These are phyloP conservation scores for Zizania palustris DNA, from an alignment of 202 grass and related monocot species.

Conservation along the genomic window DNA sequence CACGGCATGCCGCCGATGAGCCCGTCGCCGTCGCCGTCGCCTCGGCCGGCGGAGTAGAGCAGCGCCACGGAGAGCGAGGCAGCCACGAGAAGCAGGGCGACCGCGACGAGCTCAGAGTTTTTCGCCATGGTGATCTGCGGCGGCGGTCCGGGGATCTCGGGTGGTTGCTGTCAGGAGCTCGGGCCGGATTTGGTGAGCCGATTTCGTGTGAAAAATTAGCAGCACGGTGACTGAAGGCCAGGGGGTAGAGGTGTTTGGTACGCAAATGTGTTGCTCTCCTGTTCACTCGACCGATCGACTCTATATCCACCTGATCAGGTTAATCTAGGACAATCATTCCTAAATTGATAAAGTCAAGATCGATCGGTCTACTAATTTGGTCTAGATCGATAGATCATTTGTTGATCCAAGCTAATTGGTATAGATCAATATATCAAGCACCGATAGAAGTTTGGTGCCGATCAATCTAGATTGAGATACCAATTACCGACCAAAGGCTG, in stretches of 20 bases:
- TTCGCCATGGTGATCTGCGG: constrained; percentile 28
- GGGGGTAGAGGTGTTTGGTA: constrained; percentile 9
- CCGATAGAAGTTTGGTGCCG: too few relatives aligned
- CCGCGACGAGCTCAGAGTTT: not conserved
- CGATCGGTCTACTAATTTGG: too few relatives aligned
- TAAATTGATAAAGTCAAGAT: too few relatives aligned
- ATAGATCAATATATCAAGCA: too few relatives aligned
- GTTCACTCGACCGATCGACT: too few relatives aligned
- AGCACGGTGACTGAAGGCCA: constrained; percentile 14
- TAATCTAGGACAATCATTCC: too few relatives aligned
- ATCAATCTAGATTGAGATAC: too few relatives aligned
- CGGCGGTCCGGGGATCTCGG: not conserved
- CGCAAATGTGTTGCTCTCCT: constrained; percentile 21
- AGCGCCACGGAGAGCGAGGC: constrained; percentile 36
- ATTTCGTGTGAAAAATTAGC: constrained; percentile 42
- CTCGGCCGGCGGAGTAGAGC: not conserved
- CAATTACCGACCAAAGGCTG: too few relatives aligned
- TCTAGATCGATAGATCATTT: too few relatives aligned
- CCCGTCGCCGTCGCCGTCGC: not conserved
- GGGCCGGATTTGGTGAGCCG: not conserved
- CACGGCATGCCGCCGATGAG: not conserved
- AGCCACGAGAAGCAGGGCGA: constrained; percentile 4
- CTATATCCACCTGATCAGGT: too few relatives aligned
- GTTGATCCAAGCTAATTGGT: too few relatives aligned
- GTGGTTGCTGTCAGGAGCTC: constrained; percentile 26